Conservation (phyloP, 441 rosid species). For the Adansonia madagascariensis region DNA sequence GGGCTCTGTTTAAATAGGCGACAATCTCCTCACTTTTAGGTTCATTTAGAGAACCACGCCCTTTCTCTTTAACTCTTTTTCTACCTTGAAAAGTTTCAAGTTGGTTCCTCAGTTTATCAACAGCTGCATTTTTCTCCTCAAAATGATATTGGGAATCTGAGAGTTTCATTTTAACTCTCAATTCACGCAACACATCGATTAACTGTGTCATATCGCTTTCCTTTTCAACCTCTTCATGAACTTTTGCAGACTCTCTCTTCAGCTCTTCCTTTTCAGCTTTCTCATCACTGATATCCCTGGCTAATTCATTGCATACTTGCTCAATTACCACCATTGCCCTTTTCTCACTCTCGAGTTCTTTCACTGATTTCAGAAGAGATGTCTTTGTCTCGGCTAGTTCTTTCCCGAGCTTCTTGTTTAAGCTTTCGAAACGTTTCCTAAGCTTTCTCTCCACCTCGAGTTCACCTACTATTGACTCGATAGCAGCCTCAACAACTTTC, state of each 20-base stretch:
- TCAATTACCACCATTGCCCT: slow-evolving; percentile 72
- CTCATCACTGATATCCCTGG: slow-evolving; percentile 65
- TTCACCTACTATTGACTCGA: slow-evolving; percentile 81
- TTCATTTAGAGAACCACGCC: slow-evolving; percentile 41
- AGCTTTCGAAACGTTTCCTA: slow-evolving; percentile 75
- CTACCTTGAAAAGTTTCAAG: slow-evolving; percentile 76
- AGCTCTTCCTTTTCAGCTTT: slow-evolving; percentile 66
- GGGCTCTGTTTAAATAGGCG: slow-evolving; percentile 53
- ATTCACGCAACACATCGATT: slow-evolving; percentile 71
- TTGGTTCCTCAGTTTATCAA: slow-evolving; percentile 73
- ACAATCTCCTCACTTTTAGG: slow-evolving; percentile 49
- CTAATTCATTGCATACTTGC: slow-evolving; percentile 84
- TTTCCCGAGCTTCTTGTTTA: slow-evolving; percentile 91
- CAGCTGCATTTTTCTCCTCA: slow-evolving; percentile 82
- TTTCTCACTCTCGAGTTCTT: slow-evolving; percentile 86
- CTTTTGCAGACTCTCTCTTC: slow-evolving; percentile 65
- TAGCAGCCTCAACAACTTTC: slow-evolving; percentile 83
- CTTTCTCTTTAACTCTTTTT: slow-evolving; percentile 63
- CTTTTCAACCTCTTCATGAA: slow-evolving; percentile 74
- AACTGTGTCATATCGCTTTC: slow-evolving; percentile 84
- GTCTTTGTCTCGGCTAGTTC: slow-evolving; percentile 78
- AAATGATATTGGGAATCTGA: slow-evolving; percentile 77
- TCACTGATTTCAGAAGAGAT: slow-evolving; percentile 62
- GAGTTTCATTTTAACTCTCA: slow-evolving; percentile 76
- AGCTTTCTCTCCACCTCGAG: slow-evolving; percentile 87